Conservation (phyloP, 768 basidiomycete genomes). For the Boletus rubescentipes region DNA sequence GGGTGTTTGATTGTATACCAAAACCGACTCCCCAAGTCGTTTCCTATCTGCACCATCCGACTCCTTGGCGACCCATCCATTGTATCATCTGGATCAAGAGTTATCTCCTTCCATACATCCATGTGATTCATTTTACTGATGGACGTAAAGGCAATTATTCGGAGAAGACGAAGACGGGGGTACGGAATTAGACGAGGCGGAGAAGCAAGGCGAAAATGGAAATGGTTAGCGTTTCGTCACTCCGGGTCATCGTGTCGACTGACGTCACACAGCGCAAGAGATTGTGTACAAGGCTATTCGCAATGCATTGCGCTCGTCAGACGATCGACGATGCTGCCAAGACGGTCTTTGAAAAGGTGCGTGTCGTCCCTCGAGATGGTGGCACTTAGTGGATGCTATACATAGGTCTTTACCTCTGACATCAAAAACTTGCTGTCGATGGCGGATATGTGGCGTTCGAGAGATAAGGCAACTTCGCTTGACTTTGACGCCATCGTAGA, state of each 20-base stretch:
- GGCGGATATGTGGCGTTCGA: slow-evolving; percentile 95
- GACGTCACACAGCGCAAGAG: slow-evolving; percentile 64
- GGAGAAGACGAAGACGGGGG: slow-evolving; percentile 87
- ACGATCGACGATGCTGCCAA: slow-evolving; percentile 53
- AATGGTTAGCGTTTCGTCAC: slow-evolving; percentile 44
- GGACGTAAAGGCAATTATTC: slow-evolving; percentile 73
- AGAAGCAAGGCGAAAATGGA: slow-evolving; percentile 94
- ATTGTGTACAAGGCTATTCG: slow-evolving; percentile 90
- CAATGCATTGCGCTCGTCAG: slow-evolving; percentile 52
- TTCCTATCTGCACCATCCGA: slow-evolving; percentile 98
- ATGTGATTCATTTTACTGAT: not conserved
- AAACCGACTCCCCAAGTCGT: slow-evolving; percentile 93
- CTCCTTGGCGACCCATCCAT: slow-evolving; percentile 95
- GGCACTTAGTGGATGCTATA: not conserved
- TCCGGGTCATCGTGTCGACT: not conserved
- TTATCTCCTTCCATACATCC: slow-evolving; percentile 83
- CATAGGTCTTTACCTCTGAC: slow-evolving; percentile 84
- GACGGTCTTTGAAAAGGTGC: slow-evolving; percentile 82
- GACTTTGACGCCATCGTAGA: slow-evolving; percentile 75
- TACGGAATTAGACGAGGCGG: slow-evolving; percentile 86
- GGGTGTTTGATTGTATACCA: slow-evolving; percentile 95
- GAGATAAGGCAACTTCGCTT: slow-evolving; percentile 83
- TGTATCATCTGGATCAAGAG: slow-evolving; percentile 99
- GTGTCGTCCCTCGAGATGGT: not conserved
- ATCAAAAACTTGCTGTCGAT: slow-evolving; percentile 87